Base-by-base conservation (phyloP, 148 eudicot genomes). In the Heliamphora exappendiculata region DNA sequence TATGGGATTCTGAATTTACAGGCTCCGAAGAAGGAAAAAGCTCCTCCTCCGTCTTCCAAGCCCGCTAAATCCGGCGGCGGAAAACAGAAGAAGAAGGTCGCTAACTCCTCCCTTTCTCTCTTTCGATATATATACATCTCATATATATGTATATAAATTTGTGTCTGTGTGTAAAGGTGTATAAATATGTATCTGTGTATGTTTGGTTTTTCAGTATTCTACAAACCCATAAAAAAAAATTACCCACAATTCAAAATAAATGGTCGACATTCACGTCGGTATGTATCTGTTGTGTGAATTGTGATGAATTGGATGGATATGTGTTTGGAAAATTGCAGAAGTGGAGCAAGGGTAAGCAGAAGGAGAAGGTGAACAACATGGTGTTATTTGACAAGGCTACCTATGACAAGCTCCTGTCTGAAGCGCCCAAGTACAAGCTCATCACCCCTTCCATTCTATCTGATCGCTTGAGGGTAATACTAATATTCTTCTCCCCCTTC, bases 261-360 rank as follows among this genome's bases (percentile, higher is more conserved):
- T n/a, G n/a, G n/a, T n/a, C n/a, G n/a, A n/a, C n/a, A n/a, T n/a
- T n/a, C n/a, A n/a, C n/a, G n/a, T n/a, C n/a, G n/a, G n/a, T n/a
- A n/a, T n/a, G n/a, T n/a, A n/a, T n/a, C 39, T 5, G 66, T 22
- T 57, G 20, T 45, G 42, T 70, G 26, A 8, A 20, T 34, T 20
- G 11, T 66, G 58, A 63, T 77, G 47, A 2, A 29, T 75, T 49
- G 39, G 7, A n/a, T 47, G n/a, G 28, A 50, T 3, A 59, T 75
- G 58, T 47, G 33, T 19, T 5, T 31, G 3, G 13, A 24, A 76
- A 34, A 14, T 55, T 79, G 75, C 90, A 93, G 94, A 93, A 93
- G 90, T 89, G 96, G 96, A 91, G 98, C 86, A 93, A 93, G 87
- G 98, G 98, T 81, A 93, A 93, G 93, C 97, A 94, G 83, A 94